phyloP scores from a whole-genome alignment of 1,284 basidiomycete species.

The Porodaedalea pini region DNA sequence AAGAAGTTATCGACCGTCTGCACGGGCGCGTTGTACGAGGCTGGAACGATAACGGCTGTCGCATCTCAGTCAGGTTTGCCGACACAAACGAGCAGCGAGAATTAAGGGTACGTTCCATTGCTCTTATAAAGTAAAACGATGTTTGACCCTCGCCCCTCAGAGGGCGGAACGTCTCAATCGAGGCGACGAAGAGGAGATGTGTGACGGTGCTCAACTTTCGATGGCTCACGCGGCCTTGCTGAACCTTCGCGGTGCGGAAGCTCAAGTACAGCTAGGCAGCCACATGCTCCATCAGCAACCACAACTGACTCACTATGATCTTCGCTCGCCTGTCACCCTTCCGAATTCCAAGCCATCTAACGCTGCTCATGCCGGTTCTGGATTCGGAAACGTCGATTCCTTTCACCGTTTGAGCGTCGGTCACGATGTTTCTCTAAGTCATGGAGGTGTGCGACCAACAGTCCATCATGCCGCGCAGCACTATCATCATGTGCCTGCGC shows the following conservation, averaged over 20 bases:
- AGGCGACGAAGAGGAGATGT: conserved; percentile 18
- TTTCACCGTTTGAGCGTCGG: not conserved
- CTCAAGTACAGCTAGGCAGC: conserved; percentile 25
- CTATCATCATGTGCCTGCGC: not conserved
- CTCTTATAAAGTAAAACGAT: not conserved
- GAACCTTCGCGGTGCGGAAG: conserved; percentile 65
- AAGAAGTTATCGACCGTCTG: conserved; percentile 26
- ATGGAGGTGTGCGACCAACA: not conserved
- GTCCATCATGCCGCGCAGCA: not conserved
- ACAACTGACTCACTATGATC: not conserved
- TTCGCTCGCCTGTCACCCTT: not conserved
- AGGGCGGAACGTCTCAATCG: conserved; percentile 18
- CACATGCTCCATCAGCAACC: not conserved
- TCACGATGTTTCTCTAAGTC: not conserved
- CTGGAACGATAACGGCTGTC: conserved; percentile 24
- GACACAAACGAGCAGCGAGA: conserved; percentile 24
- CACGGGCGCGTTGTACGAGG: conserved; percentile 27
- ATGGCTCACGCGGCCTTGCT: conserved; percentile 73
- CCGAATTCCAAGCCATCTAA: not conserved
- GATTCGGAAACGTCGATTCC: not conserved
- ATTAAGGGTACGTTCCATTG: conserved; percentile 16
- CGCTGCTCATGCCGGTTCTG: not conserved
- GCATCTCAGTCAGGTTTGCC: conserved; percentile 23
- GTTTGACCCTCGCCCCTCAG: not conserved
- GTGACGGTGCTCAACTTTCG: conserved; percentile 42